These are phyloP conservation scores for Tulasnella sp. DNA, from an alignment of 768 basidiomycete species.

Conservation along the genomic window DNA sequence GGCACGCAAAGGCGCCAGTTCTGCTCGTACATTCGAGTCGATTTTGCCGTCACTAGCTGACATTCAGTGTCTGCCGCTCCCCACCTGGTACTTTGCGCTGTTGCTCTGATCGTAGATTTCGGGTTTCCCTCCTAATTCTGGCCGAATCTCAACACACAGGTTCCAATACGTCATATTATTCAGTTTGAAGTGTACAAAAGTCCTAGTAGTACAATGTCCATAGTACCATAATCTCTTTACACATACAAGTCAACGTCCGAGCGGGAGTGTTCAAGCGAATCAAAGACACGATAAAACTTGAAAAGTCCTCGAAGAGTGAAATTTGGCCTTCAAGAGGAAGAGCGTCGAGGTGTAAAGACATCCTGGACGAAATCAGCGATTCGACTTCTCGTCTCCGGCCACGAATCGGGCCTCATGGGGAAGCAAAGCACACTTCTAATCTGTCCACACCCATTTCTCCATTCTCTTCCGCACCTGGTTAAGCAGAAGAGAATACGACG, in stretches of 20 bases:
- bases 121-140: no score
- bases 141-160: no score
- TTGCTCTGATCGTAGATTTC: no score
- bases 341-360: not conserved
- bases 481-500: not conserved
- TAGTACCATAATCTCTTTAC: not conserved
- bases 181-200: no score
- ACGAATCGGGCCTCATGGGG: not conserved
- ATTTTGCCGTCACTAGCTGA: no score
- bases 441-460: not conserved
- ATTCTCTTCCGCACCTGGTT: not conserved
- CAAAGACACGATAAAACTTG: not conserved
- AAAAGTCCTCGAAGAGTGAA: not conserved
- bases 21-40: not conserved
- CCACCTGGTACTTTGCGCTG: no score
- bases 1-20: not conserved
- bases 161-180: no score
- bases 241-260: not conserved
- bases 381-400: not conserved
- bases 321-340: not conserved
- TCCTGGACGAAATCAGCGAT: not conserved
- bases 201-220: not conserved
- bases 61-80: no score
- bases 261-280: not conserved
- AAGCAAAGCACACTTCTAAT: not conserved